Base-by-base conservation (phyloP, 2,329 filamentous ascomycete genomes). In the Phialophora verrucosa region DNA sequence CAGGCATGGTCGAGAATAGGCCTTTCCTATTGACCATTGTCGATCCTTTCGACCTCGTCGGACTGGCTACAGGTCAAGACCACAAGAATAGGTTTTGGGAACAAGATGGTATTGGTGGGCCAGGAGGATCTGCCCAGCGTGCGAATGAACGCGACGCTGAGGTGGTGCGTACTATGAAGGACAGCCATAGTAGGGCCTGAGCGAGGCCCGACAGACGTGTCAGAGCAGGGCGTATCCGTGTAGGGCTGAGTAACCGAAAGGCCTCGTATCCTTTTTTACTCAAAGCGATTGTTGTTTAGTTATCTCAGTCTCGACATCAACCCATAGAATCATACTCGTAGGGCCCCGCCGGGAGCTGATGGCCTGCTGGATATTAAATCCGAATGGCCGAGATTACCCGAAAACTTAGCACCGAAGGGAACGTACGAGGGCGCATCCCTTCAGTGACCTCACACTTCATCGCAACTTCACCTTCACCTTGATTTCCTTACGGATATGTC, bases 1-100 rank as follows among this genome's bases (percentile, higher is more conserved):
- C 82, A 0, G 83, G 83, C 0, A 84, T 80, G 76, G 73, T 79
- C 2, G 83, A 85, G 69, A 76, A 78, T 49, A 76, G 83, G 14
- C 79, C 76, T 6, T 82, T 81, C 70, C 65, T 82, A 7, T 57
- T 80, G 3, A 84, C 79, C 0, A 42, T 81, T 1, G 32, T 82
- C 14, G 80, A 82, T 69, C 80, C 80, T 1, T 81, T 82, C 66
- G 79, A 82, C 69, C 51, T 81, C 11, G 70, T 69, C 20, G 78
- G 79, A 4, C 60, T 81, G 27, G 69, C 80, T n/a, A 72, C 59
- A 25, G 75, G 74, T 2, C 71, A 71, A 29, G 78, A 78, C 20
- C 78, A 75, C 65, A 73, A 78, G 59, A 74, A 75, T 55, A 77
- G 72, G 47, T 81, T 78, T 62, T 81, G 80, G 80, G 77, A 81